A percentile compares a stretch with the other conserved stretches of the same genome.
Evolutionary conservation across 1,284 basidiomycete genomes (phyloP).

Genomic region (Microbotryomycetes sp.): DNA sequence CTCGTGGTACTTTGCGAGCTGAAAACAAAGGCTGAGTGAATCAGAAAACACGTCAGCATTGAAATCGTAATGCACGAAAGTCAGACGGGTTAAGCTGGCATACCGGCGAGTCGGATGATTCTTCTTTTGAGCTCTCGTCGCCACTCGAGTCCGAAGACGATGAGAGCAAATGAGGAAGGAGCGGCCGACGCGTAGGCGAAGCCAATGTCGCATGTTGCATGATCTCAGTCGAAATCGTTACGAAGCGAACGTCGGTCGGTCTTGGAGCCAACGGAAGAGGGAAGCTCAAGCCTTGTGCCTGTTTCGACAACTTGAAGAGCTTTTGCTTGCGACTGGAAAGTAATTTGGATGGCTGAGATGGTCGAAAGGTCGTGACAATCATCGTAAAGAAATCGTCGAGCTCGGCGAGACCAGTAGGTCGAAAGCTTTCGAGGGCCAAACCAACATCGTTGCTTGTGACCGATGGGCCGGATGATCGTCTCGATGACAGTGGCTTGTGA

Average conservation of each 20-base stretch:
- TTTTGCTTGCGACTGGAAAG: neutral
- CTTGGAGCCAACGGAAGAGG: neutral
- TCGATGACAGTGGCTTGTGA: neutral
- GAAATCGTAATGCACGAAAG: neutral
- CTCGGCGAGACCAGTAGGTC: neutral
- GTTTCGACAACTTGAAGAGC: neutral
- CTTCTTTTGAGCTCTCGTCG: neutral
- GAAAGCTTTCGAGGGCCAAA: constrained; percentile 9
- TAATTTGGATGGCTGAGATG: neutral
- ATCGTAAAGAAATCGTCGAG: constrained; percentile 28
- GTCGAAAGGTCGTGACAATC: constrained; percentile 9
- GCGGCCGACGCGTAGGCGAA: neutral
- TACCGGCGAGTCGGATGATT: neutral
- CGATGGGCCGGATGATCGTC: neutral
- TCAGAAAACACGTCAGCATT: neutral
- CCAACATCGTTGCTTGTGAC: neutral
- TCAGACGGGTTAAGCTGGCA: neutral
- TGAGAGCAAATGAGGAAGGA: neutral
- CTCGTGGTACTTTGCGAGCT: constrained; percentile 1
- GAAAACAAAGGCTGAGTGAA: neutral
- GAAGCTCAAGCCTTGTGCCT: neutral
- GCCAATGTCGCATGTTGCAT: neutral
- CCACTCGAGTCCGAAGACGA: neutral
- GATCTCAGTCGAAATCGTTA: constrained; percentile 7
- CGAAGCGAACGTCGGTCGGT: constrained; percentile 2